Base-by-base conservation (phyloP, 257 asterid species). In the Solanum stenotomum region DNA sequence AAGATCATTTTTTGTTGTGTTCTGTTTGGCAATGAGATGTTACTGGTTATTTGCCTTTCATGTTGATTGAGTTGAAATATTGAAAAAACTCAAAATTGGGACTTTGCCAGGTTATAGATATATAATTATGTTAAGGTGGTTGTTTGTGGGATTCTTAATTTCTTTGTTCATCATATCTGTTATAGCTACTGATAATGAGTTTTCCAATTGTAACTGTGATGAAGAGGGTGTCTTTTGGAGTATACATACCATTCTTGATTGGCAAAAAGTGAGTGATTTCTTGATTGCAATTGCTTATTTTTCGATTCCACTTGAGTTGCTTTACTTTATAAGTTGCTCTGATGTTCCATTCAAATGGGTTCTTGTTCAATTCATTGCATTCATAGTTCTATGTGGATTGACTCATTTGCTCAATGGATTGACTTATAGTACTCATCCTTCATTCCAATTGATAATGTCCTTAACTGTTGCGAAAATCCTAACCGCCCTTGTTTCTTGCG, bases 271-370 rank as follows among this genome's bases (percentile, higher is more conserved):
- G 89, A 84, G 92, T 79, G 94, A 92, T 88, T 88, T 92, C 90
- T 92, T 92, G 86, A 92, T 92, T 89, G 94, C 94, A 46, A 75
- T 89, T 79, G 94, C 94, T 71, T 92, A 92, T 67, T 92, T 92
- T 75, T 92, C 94, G 4, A 92, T 92, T 29, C 94, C 94, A 5
- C 44, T 92, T 10, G 94, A 92, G 82, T 87, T 92, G 85, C 90
- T 92, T 9, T 92, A 89, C 88, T 92, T 92, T 83, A 78, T 92
- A 67, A 92, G 92, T 74, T 92, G 87, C 84, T 88, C 94, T 33
- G 84, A 88, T 89, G 87, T 92, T 22, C 94, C 94, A 23, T 92
- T 92, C 89, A 92, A 92, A 88, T 92, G 94, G 94, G 94, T 92
- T 20, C 90, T 92, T 20, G 49, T 90, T 81, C 91, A 92, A 86